A percentile compares a stretch with the other conserved stretches of the same genome.
phyloP scores from a whole-genome alignment of 2,329 filamentous ascomycete species.

The Exophiala bonariae region DNA sequence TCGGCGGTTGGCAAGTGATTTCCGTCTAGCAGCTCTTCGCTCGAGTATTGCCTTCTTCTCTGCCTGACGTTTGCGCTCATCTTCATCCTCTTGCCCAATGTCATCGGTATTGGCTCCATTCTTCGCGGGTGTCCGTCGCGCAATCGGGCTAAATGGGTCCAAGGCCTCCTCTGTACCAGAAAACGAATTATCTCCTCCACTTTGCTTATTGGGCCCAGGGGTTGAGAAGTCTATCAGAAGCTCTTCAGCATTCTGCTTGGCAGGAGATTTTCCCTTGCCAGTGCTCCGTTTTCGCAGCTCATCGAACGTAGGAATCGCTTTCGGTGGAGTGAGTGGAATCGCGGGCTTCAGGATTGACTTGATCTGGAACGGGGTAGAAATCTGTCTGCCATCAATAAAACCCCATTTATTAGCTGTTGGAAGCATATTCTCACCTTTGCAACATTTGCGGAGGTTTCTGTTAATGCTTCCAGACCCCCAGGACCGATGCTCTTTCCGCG shows the following conservation, averaged over 20 bases:
- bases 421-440: constrained; percentile 63
- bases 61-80: constrained; percentile 59
- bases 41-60: constrained; percentile 64
- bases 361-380: constrained; percentile 39
- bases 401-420: background rate
- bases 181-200: constrained; percentile 41
- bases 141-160: constrained; percentile 30
- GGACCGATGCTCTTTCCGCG: constrained; percentile 96
- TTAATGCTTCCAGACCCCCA: constrained; percentile 80
- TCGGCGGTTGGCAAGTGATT: constrained; percentile 87
- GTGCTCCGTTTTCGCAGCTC: constrained; percentile 47
- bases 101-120: background rate
- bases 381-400: too few relatives aligned
- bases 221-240: constrained; percentile 46
- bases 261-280: constrained; percentile 32
- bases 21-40: constrained; percentile 82
- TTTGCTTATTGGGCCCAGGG: constrained; percentile 33
- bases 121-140: constrained; percentile 12
- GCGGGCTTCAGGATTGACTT: constrained; percentile 81
- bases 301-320: constrained; percentile 63
- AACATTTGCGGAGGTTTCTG: constrained; percentile 72
- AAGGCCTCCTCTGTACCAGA: constrained; percentile 53
- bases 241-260: constrained; percentile 25
- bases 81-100: constrained; percentile 67
- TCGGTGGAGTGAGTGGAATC: constrained; percentile 64